Percentiles rank a stretch among this genome's conserved stretches.
phyloP scores from a whole-genome alignment of 352 stramenopile species.

The Globisporangium okanoganense region DNA sequence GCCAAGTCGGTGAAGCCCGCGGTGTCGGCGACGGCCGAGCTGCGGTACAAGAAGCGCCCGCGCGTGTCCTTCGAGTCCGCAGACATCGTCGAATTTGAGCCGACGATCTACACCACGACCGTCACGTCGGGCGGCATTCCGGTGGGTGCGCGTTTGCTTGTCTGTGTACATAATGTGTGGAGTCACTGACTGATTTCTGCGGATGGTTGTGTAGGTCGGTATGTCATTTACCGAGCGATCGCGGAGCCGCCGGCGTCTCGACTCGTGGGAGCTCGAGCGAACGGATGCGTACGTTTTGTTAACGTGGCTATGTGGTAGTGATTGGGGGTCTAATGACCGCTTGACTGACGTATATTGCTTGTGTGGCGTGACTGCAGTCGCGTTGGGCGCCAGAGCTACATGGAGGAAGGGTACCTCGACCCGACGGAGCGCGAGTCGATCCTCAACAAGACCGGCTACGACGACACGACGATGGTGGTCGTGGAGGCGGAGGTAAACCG shows the following conservation, averaged over 20 bases:
- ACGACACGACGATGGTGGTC: slow-evolving; percentile 59
- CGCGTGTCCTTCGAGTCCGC: slow-evolving; percentile 74
- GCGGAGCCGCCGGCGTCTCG: not conserved
- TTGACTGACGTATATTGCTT: not conserved
- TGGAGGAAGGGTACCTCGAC: slow-evolving; percentile 84
- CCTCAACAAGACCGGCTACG: slow-evolving; percentile 73
- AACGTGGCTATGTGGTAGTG: not conserved
- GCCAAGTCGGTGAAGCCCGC: slow-evolving; percentile 6
- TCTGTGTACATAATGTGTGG: not conserved
- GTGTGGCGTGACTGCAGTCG: slow-evolving; percentile 26
- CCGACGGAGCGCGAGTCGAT: slow-evolving; percentile 71
- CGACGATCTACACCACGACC: slow-evolving; percentile 75
- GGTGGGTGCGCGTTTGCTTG: not conserved
- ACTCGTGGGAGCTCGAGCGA: not conserved
- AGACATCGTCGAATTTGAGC: slow-evolving; percentile 86
- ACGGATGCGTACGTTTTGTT: not conserved
- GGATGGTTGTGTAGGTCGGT: not conserved
- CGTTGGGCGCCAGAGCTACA: slow-evolving; percentile 77
- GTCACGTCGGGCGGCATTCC: slow-evolving; percentile 51
- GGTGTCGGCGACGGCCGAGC: slow-evolving; percentile 13
- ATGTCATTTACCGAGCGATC: not conserved
- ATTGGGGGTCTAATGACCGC: not conserved
- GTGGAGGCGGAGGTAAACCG: slow-evolving; percentile 81
- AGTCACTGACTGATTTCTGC: not conserved
- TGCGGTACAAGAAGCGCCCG: slow-evolving; percentile 53